Percentiles rank a stretch among this genome's conserved stretches.
phyloP scores from a whole-genome alignment of 176 grass and related monocot species.

The Juncus effusus region DNA sequence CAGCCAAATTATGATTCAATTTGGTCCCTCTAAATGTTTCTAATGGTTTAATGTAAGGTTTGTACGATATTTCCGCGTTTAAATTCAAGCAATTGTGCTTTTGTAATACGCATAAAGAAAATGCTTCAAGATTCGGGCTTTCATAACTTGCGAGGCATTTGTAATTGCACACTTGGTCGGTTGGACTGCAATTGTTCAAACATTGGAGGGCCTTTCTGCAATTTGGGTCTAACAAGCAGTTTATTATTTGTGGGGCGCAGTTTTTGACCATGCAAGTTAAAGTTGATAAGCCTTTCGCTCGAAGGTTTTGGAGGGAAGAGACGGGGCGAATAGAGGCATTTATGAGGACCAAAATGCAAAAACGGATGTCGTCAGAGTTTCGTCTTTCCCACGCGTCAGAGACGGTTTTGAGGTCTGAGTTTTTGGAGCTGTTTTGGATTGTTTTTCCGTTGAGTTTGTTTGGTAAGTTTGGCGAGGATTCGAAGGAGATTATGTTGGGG shows the following conservation, averaged over 20 bases:
- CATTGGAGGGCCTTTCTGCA: slow-evolving; percentile 90
- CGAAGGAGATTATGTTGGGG: slow-evolving; percentile 76
- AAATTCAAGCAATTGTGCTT: slow-evolving; percentile 93
- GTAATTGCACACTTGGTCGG: slow-evolving; percentile 93
- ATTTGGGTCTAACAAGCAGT: slow-evolving; percentile 82
- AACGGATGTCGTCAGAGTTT: slow-evolving; percentile 94
- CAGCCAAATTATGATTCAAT: slow-evolving; percentile 78
- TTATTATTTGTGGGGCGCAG: slow-evolving; percentile 74
- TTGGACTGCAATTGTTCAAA: slow-evolving; percentile 78
- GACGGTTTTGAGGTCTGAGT: slow-evolving; percentile 69
- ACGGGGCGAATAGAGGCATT: slow-evolving; percentile 82
- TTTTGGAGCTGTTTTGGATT: slow-evolving; percentile 32
- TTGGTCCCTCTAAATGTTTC: slow-evolving; percentile 57
- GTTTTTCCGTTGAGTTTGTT: slow-evolving; percentile 69
- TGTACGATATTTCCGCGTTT: slow-evolving; percentile 73
- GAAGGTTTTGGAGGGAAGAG: slow-evolving; percentile 59
- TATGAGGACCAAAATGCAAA: slow-evolving; percentile 74
- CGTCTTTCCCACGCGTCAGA: slow-evolving; percentile 87
- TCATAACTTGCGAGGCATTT: slow-evolving; percentile 84
- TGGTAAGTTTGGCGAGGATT: slow-evolving; percentile 59
- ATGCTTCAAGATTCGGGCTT: slow-evolving; percentile 70
- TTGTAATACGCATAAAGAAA: slow-evolving; percentile 93
- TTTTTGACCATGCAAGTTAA: slow-evolving; percentile 81
- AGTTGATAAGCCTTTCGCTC: slow-evolving; percentile 85
- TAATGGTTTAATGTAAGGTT: slow-evolving; percentile 50